Evolutionary conservation across 768 basidiomycete genomes (phyloP), one percentile per base, ranked within the genome.

Genomic region (Coprinopsis marcescibilis): DNA sequence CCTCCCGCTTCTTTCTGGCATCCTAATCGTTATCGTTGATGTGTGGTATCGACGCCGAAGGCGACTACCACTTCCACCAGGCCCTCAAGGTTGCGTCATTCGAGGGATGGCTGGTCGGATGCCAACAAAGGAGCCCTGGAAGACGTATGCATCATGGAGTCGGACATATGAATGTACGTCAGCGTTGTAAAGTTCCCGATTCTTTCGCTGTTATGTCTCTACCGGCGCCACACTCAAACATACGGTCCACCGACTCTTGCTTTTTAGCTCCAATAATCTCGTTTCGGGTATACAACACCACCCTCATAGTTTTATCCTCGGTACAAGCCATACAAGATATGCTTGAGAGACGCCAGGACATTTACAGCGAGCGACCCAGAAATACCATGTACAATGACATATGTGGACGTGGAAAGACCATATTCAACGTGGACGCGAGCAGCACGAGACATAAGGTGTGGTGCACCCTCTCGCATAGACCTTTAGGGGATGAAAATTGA

Each of bases 311-410:
- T 33, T 63, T 82, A 7, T 81, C 78, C 58, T 68, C 67, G 38
- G 62, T 64, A 37, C 53, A 57, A 20, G 60, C 73, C 6, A 68
- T 77, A 3, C 58, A 64, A 41, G 70, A 78, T 23, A 65, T 83
- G 3, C 67, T 83, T 6, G 73, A 75, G 43, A 66, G 67, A 47
- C 71, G 79, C 17, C 70, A 76, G 23, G 60, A 58, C 35, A 71
- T 74, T 26, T 82, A 81, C 51, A 80, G 78, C 4, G 78, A 78
- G 50, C 70, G 79, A 6, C 78, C 77, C 2, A 62, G 61, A 43
- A 63, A 62, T 4, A 67, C 66, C 61, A 72, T 76, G 70, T 70
- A 63, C 49, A 60, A 67, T 43, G 65, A 66, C 4, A 60, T 76
- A 21, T 71, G 70, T 46, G 70, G 61, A 17, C 68, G 72, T 8